Base-by-base conservation (phyloP, 2,329 filamentous ascomycete species). In the Colletotrichum eremochloae region DNA sequence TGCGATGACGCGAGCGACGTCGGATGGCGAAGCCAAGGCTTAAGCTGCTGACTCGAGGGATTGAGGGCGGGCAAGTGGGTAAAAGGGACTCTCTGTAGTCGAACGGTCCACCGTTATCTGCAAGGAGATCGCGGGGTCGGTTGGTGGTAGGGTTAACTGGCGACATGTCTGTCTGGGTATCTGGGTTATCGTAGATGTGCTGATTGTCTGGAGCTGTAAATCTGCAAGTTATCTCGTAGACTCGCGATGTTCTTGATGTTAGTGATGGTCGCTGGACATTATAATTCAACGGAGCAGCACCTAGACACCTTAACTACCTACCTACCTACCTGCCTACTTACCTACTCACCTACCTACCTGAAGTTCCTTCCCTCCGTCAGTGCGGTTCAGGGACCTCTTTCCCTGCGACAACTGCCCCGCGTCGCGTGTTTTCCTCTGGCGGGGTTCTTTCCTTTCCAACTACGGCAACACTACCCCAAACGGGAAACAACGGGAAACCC, bases 31-130 rank as follows among this genome's bases (percentile, higher is more conserved):
- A 44, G 64, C 50, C 68, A 68, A 63, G 64, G 44, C 33, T 12
- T 12, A 29, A 24, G 38, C n/a, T 42, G 33, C 68, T 69, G 66
- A 72, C 69, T 69, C 69, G 69, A 69, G 69, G 38, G 64, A 60
- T 46, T 31, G 20, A 64, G 61, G 60, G 69, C 66, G 66, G 66
- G 60, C 53, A 48, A 67, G 69, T 72, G 69, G 69, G 68, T 69
- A 71, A 60, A 60, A 8, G 33, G 44, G 14, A 20, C 46, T 24
- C 9, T 46, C 20, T 48, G 20, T 24, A 48, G 20, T 24, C 8
- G 36, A 40, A 63, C 24, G 69, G 60, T 62, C 69, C 69, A 68
- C 69, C 61, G 66, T 69, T 72, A 72, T 72, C 66, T 69, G 69
- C 65, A 64, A 48, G 38, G 61, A 7, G 48, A 68, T 68, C 58